Evolutionary conservation across 768 basidiomycete genomes (phyloP), one percentile per base, ranked within the genome.

Genomic region (Boletus vermiculosoides): DNA sequence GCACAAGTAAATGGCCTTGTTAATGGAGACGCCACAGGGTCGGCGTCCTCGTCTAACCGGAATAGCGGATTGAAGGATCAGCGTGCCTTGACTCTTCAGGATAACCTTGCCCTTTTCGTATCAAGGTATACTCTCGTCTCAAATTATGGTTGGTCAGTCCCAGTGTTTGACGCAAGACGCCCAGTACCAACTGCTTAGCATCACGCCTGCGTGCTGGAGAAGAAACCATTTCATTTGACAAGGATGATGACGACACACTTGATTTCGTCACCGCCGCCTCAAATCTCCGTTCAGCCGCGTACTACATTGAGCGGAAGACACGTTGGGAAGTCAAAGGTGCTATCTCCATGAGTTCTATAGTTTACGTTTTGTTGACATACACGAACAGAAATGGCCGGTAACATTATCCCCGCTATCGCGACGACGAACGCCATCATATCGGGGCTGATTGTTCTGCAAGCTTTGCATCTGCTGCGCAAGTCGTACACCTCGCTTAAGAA

Each of bases 391-490:
- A 98, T 98, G 92, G 97, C 97, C 0, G 97, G 97, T 11, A 99
- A 99, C 73, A 98, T 99, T 66, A 99, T 98, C 61, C 97, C 97
- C 7, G 97, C 97, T 1, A 98, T 99, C 65, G 97, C 97, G 5
- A 99, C 97, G 4, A 99, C 97, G 23, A 99, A 99, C 70, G 97
- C 97, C 11, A 92, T 99, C 71, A 86, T 98, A 62, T 90, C 97
- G 0, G 97, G 96, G 0, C 77, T 96, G 39, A 94, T 98, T 67
- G 94, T 98, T 23, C 80, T 98, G 45, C 95, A 98, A 71, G 90
- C 94, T 0, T 75, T 98, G 22, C 88, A 94, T 55, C 78, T 97
- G 42, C 78, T 98, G 36, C 86, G 84, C 37, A 83, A 80, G 63
- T 82, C 80, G 13, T 83, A 87, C 66, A 66, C 76, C 36, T 71